Base-by-base conservation (phyloP, 306 rosid genomes). In the Cajanus cajan region DNA sequence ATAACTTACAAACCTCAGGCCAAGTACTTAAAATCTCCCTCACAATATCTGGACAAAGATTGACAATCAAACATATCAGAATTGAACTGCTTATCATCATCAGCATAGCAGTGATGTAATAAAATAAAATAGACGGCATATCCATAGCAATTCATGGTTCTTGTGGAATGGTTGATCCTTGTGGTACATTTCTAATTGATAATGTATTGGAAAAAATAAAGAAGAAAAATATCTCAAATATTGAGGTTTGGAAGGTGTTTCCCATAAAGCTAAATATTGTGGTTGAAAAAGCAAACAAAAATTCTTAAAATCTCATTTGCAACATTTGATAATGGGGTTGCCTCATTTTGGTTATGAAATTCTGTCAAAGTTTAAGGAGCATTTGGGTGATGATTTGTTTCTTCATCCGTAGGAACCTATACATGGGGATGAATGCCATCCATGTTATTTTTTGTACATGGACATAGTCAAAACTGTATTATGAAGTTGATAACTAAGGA, bases 1-100 rank as follows among this genome's bases (percentile, higher is more conserved):
- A 94, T 21, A 61, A 61, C 52, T 58, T 81, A 64, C 93, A 92
- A 79, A 87, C 89, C 85, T 92, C 95, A 0, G 97, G 98, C 97
- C 94, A 90, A 44, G 44, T 77, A 25, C 80, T 84, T 87, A 90
- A 81, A 73, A 94, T 77, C 40, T 84, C 90, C 84, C 74, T 90
- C 66, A 90, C 97, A 51, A 94, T 88, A 74, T 91, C 98, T 94
- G 86, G n/a, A 57, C 83, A 71, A 82, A 80, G 37, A 66, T 41
- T 62, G 67, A 73, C 76, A 82, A 15, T 54, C 54, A 36, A 54
- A 65, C 19, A 68, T 81, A 25, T 40, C 48, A 79, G 44, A 8
- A 22, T 10, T 19, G 54, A 73, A 57, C 69, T 63, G 70, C 41
- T 62, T 37, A 8, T 15, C 31, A 57, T 36, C 41, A 45, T 61